Evolutionary conservation across 163 green algal genomes (phyloP).

Genomic region (Scenedesmus sp.): DNA sequence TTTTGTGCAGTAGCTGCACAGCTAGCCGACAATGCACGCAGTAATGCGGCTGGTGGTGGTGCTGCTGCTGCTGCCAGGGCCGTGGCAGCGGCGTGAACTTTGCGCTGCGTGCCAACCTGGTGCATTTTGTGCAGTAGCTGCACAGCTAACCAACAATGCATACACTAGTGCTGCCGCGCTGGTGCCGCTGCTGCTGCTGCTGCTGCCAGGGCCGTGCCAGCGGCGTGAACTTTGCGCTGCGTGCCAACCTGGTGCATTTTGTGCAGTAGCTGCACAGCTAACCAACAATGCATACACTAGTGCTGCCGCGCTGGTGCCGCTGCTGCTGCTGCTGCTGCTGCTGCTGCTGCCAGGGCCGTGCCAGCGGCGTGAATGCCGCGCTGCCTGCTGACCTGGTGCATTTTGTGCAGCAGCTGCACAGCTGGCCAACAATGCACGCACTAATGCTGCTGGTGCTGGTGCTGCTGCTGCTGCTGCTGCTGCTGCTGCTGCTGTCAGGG

Average conservation of each 20-base stretch:
- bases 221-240: no score
- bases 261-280: no score
- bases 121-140: constrained; percentile 15
- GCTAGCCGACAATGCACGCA: not conserved
- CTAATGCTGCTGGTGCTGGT: not conserved
- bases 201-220: no score
- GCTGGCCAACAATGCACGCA: not conserved
- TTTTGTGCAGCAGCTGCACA: not conserved
- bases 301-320: no score
- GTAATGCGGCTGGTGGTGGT: not conserved
- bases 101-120: constrained; percentile 73
- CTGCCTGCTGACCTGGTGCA: not conserved
- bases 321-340: no score
- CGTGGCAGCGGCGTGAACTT: constrained; percentile 84
- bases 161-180: no score
- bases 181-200: no score
- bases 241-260: constrained; percentile 69
- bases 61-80: constrained; percentile 50
- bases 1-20: not conserved
- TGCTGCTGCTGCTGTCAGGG: constrained; percentile 52
- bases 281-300: no score
- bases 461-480: not conserved
- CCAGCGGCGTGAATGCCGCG: no score
- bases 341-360: no score
- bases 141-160: no score